Evolutionary conservation across 768 basidiomycete species (phyloP).

Genomic region (Leccinum truebloodii): DNA sequence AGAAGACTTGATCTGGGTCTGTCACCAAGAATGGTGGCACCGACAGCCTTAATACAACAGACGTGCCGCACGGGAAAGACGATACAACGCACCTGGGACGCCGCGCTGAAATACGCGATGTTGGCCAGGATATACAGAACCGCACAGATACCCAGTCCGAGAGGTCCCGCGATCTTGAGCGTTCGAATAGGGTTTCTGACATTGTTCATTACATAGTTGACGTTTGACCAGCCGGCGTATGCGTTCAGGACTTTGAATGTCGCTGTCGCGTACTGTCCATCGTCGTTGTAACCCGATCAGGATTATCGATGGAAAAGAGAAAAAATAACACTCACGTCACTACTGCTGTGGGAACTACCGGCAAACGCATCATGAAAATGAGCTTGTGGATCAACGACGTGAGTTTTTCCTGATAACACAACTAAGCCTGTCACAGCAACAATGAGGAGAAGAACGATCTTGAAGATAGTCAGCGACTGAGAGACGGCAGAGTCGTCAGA

Average conservation of each 20-base stretch:
- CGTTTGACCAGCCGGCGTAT: constrained; percentile 54
- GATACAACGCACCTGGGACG: constrained; percentile 20
- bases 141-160: constrained; percentile 55
- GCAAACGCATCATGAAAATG: constrained; percentile 61
- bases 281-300: not conserved
- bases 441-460: constrained; percentile 52
- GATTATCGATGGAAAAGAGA: not conserved
- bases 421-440: constrained; percentile 60
- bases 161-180: constrained; percentile 61
- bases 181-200: constrained; percentile 61
- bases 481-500: constrained; percentile 15
- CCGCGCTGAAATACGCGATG: constrained; percentile 53
- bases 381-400: constrained; percentile 51
- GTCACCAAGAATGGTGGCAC: not conserved
- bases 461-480: constrained; percentile 51
- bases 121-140: constrained; percentile 57
- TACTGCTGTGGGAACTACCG: constrained; percentile 53
- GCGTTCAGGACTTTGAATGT: constrained; percentile 57
- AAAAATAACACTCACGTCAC: constrained; percentile 36
- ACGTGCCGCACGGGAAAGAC: not conserved
- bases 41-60: not conserved
- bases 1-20: constrained; percentile 47
- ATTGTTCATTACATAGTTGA: constrained; percentile 48
- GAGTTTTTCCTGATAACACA: constrained; percentile 59
- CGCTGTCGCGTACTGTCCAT: constrained; percentile 54